Percentiles rank a stretch among this genome's conserved stretches.
Conservation (phyloP, 2,329 filamentous ascomycete genomes). For the Fusarium tjaetaba region DNA sequence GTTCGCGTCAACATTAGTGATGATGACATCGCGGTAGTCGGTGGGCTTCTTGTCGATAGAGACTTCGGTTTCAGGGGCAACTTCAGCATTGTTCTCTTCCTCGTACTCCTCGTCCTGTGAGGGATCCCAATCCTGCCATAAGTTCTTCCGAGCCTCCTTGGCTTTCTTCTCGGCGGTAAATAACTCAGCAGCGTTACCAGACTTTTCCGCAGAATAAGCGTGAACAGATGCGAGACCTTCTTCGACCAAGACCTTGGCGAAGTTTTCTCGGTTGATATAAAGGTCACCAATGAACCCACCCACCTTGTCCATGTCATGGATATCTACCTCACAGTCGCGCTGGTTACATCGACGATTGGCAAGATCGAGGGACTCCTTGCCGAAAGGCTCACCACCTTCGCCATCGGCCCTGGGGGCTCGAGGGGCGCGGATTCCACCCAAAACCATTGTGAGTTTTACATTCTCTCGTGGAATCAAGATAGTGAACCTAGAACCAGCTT, state of each 20-base stretch:
- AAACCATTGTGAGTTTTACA: constrained; percentile 92
- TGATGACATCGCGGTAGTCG: constrained; percentile 92
- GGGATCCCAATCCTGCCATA: constrained; percentile 96
- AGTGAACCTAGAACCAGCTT: constrained; percentile 94
- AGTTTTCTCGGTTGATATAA: constrained; percentile 94
- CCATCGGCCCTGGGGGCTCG: constrained; percentile 81
- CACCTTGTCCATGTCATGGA: constrained; percentile 94
- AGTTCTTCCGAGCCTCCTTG: constrained; percentile 85
- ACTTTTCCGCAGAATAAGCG: constrained; percentile 94
- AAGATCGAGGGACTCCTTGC: constrained; percentile 92
- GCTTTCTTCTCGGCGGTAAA: constrained; percentile 88
- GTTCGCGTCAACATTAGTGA: constrained; percentile 87
- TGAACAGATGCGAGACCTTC: constrained; percentile 94
- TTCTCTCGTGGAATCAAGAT: constrained; percentile 91
- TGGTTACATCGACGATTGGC: constrained; percentile 90
- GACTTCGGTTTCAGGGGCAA: constrained; percentile 59
- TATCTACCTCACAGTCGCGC: constrained; percentile 94
- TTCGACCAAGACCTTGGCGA: constrained; percentile 91
- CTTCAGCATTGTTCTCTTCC: constrained; percentile 62
- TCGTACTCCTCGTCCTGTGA: constrained; percentile 78
- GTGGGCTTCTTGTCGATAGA: constrained; percentile 71
- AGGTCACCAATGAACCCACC: constrained; percentile 97
- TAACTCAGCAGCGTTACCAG: constrained; percentile 87
- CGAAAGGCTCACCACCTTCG: constrained; percentile 89
- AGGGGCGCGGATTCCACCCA: constrained; percentile 91